Evolutionary conservation across 768 basidiomycete genomes (phyloP).

Genomic region (Pulveroboletus sp.): DNA sequence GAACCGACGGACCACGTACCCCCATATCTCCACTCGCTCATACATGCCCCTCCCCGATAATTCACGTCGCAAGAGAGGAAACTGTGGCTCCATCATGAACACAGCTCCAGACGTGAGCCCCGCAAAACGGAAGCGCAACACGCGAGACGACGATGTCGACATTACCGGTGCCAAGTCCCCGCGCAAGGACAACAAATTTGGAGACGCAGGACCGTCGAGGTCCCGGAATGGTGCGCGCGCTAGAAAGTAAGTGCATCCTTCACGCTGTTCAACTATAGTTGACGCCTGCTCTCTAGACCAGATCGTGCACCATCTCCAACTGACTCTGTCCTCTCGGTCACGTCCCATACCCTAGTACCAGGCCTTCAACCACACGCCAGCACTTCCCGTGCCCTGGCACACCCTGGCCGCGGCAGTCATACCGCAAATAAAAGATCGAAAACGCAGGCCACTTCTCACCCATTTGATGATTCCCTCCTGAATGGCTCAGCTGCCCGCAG

Average conservation of each 20-base stretch:
- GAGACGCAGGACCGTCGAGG: slow-evolving; percentile 40
- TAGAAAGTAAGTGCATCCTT: slow-evolving; percentile 49
- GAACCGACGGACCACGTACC: slow-evolving; percentile 64
- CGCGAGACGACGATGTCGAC: slow-evolving; percentile 65
- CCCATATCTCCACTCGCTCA: slow-evolving; percentile 66
- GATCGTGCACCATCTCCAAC: slow-evolving; percentile 68
- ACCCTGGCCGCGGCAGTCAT: slow-evolving; percentile 31
- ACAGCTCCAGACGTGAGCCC: slow-evolving; percentile 55
- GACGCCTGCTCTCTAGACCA: slow-evolving; percentile 34
- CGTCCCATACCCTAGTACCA: slow-evolving; percentile 53
- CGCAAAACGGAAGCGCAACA: slow-evolving; percentile 55
- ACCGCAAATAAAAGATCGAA: slow-evolving; percentile 41
- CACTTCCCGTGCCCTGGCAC: slow-evolving; percentile 27
- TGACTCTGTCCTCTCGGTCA: slow-evolving; percentile 68
- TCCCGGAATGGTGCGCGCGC: slow-evolving; percentile 49
- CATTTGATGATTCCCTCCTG: slow-evolving; percentile 40
- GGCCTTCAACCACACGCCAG: slow-evolving; percentile 25
- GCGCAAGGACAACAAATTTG: slow-evolving; percentile 49
- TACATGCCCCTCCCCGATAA: slow-evolving; percentile 67
- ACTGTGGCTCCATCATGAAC: slow-evolving; percentile 50
- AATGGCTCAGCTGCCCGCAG: slow-evolving; percentile 35
- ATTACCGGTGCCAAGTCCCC: slow-evolving; percentile 48
- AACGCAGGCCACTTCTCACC: slow-evolving; percentile 33
- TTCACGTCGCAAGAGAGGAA: slow-evolving; percentile 57
- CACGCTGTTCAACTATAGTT: not conserved